Conservation (phyloP, 306 rosid species). For the Vicia villosa region DNA sequence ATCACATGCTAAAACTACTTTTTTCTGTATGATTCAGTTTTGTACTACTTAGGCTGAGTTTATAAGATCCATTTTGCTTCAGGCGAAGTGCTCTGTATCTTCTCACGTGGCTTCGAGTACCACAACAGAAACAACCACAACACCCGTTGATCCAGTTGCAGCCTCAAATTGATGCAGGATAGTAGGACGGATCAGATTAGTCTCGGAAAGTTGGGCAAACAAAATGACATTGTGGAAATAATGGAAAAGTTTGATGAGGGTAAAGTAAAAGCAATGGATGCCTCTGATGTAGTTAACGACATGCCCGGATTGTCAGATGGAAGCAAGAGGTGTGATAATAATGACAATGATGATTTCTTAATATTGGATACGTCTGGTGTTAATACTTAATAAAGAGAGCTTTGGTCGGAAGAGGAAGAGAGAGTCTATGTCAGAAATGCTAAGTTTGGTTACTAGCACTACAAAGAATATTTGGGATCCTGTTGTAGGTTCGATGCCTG, state of each 20-base stretch:
- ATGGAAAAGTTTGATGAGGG: slow-evolving; percentile 11
- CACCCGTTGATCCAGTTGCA: too few relatives aligned
- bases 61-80: too few relatives aligned
- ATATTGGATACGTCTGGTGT: slow-evolving; percentile 40
- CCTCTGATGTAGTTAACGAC: slow-evolving; percentile 28
- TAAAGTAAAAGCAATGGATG: slow-evolving; percentile 20
- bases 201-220: too few relatives aligned
- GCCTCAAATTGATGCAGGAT: too few relatives aligned
- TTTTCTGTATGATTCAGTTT: too few relatives aligned
- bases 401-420: slow-evolving; percentile 52
- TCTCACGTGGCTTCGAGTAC: too few relatives aligned
- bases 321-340: slow-evolving; percentile 31
- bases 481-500: slow-evolving; percentile 61
- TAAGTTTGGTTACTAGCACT: slow-evolving; percentile 57
- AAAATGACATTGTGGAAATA: background rate
- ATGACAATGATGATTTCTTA: slow-evolving; percentile 38
- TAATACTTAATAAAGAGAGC: slow-evolving; percentile 37
- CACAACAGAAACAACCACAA: too few relatives aligned
- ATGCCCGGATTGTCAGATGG: slow-evolving; percentile 37
- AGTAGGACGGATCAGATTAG: too few relatives aligned
- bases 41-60: too few relatives aligned
- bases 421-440: slow-evolving; percentile 49
- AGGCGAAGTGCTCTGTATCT: too few relatives aligned
- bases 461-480: slow-evolving; percentile 77
- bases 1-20: too few relatives aligned